These are phyloP conservation scores for Chimonanthus praecox DNA, from an alignment of 164 flowering plant species.

Conservation along the genomic window DNA sequence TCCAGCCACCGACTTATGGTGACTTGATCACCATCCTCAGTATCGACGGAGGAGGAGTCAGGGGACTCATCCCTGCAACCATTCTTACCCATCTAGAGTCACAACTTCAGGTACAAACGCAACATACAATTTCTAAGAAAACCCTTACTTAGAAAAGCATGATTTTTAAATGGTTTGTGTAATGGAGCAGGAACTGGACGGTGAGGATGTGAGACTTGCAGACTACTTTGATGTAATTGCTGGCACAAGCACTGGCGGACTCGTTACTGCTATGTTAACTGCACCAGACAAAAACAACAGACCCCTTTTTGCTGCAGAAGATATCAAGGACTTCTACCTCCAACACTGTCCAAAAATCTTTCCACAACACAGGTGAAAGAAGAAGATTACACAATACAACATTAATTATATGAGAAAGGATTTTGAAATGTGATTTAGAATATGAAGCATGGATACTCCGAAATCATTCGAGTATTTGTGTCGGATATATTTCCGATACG, in stretches of 20 bases:
- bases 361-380: conserved; percentile 24
- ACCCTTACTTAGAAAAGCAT: not conserved
- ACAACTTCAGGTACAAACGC: conserved; percentile 7
- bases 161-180: not conserved
- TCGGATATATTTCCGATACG: too few relatives aligned
- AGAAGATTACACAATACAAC: too few relatives aligned
- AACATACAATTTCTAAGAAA: not conserved
- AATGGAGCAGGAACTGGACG: conserved; percentile 21
- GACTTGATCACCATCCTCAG: conserved; percentile 7
- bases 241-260: conserved; percentile 43
- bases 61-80: conserved; percentile 11
- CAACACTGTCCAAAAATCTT: conserved; percentile 28
- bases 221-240: conserved; percentile 40
- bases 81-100: conserved; percentile 8
- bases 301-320: conserved; percentile 33
- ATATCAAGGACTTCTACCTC: conserved; percentile 24
- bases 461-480: too few relatives aligned
- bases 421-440: too few relatives aligned
- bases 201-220: conserved; percentile 27
- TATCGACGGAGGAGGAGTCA: conserved; percentile 12
- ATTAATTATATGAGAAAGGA: too few relatives aligned
- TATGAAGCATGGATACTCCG: too few relatives aligned
- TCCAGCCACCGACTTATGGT: conserved; percentile 10
- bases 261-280: conserved; percentile 36
- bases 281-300: conserved; percentile 26